Base-by-base conservation (phyloP, 1,284 basidiomycete species). In the Flammula alnicola region DNA sequence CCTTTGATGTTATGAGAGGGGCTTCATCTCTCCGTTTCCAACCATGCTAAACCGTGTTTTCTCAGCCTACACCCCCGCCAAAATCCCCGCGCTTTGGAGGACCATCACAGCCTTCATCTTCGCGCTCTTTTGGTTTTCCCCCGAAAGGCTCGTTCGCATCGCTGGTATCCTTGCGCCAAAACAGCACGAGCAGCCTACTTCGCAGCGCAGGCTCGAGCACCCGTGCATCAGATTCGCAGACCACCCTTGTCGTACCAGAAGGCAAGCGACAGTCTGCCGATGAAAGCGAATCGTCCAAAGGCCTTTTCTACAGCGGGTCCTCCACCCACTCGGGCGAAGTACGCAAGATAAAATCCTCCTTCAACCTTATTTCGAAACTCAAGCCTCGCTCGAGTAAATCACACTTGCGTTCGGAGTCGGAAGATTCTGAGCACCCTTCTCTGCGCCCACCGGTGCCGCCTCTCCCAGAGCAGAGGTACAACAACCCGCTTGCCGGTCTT, bases 91-190 rank as follows among this genome's bases (percentile, higher is more conserved):
- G n/a, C n/a, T n/a, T n/a, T n/a, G n/a, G n/a, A n/a, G n/a, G n/a
- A n/a, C n/a, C n/a, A n/a, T n/a, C 38, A n/a, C 20, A 32, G 12
- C 16, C 33, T 20, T 43, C 47, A 32, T 37, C 37, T 11, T 54
- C 51, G 31, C 51, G 57, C 17, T 44, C 56, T 27, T 71, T 71
- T 40, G 65, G 65, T 1, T 71, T 77, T 48, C 51, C 64, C 1
- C 66, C 68, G 36, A 78, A 75, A 54, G 51, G 65, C 3, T 77
- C 77, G 5, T 66, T 77, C 36, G 62, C 73, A 7, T 72, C 74
- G 19, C 63, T 76, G 49, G 58, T 57, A 16, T 60, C 63, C 12
- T 30, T 63, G 23, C 68, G 62, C 5, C 68, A 64, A 20, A 66
- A 63, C 22, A 73, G 71, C 51, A 58, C 68, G 1, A 57, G 59